Conservation (phyloP, 2,329 filamentous ascomycete species). For the Aspergillus versicolor region DNA sequence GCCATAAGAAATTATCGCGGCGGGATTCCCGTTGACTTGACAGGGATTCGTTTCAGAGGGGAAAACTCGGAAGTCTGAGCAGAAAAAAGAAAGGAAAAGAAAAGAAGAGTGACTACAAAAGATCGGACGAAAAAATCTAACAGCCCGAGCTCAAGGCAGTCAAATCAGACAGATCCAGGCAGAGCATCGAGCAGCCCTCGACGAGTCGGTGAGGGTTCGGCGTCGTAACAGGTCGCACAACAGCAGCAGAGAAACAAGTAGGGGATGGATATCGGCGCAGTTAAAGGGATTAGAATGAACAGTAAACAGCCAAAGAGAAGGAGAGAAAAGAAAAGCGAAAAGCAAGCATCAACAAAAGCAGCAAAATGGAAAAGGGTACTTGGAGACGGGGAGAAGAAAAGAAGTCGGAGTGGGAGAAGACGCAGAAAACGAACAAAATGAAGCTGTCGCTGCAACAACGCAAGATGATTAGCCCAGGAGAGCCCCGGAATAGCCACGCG, state of each 20-base stretch:
- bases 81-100: conserved; percentile 4
- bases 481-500: conserved; percentile 1
- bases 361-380: not conserved
- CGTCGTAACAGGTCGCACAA: conserved; percentile 10
- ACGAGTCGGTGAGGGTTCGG: conserved; percentile 22
- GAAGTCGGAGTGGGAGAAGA: not conserved
- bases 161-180: conserved; percentile 9
- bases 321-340: conserved; percentile 2
- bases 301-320: not conserved
- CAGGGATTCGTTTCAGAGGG: conserved; percentile 12
- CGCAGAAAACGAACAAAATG: not conserved
- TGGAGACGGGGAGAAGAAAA: conserved; percentile 5
- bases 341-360: not conserved
- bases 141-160: conserved; percentile 1
- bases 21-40: conserved; percentile 11
- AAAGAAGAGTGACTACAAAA: conserved; percentile 8
- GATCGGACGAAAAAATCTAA: conserved; percentile 7
- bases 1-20: conserved; percentile 37
- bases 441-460: conserved; percentile 5
- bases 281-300: not conserved
- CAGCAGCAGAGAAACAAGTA: conserved; percentile 2
- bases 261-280: not conserved
- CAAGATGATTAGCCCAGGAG: conserved; percentile 2
- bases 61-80: conserved; percentile 7
- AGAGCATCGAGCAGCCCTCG: conserved; percentile 9